phyloP scores from a whole-genome alignment of 306 rosid species.

The Vicia sativa region DNA sequence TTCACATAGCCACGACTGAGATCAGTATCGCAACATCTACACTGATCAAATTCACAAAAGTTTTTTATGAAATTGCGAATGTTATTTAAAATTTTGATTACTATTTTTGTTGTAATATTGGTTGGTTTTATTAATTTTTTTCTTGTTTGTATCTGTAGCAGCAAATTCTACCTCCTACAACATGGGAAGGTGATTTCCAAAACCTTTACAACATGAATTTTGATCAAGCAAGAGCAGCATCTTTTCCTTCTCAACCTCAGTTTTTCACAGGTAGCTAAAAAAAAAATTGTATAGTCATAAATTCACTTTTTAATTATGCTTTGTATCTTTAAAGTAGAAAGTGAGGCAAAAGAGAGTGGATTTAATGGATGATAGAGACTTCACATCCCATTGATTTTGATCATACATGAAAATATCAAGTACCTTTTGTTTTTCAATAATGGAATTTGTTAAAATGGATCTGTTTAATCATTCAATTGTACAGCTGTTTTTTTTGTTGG shows the following conservation, averaged over 20 bases:
- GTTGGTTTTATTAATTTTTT: slow-evolving; percentile 18
- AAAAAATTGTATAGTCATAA: slow-evolving; percentile 26
- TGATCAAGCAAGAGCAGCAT: slow-evolving; percentile 56
- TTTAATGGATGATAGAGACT: slow-evolving; percentile 42
- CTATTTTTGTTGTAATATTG: neutral
- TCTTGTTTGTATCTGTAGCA: slow-evolving; percentile 28
- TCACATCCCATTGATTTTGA: slow-evolving; percentile 38
- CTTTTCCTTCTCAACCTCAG: slow-evolving; percentile 55
- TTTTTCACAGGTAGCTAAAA: slow-evolving; percentile 55
- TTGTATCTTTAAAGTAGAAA: slow-evolving; percentile 36
- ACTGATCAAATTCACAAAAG: no score
- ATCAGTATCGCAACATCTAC: no score
- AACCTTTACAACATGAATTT: slow-evolving; percentile 49
- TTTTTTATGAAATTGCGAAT: no score
- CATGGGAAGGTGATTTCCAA: slow-evolving; percentile 67
- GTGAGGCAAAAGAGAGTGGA: slow-evolving; percentile 37
- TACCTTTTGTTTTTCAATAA: slow-evolving; percentile 16
- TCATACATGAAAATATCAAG: slow-evolving; percentile 30
- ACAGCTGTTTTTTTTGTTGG: slow-evolving; percentile 21
- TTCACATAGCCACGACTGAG: no score
- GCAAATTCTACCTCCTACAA: slow-evolving; percentile 56
- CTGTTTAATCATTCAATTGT: slow-evolving; percentile 34
- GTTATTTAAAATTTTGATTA: no score
- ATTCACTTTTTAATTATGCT: slow-evolving; percentile 34
- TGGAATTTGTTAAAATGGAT: slow-evolving; percentile 17